phyloP scores from a whole-genome alignment of 306 rosid genomes.

The Quercus mongolica region DNA sequence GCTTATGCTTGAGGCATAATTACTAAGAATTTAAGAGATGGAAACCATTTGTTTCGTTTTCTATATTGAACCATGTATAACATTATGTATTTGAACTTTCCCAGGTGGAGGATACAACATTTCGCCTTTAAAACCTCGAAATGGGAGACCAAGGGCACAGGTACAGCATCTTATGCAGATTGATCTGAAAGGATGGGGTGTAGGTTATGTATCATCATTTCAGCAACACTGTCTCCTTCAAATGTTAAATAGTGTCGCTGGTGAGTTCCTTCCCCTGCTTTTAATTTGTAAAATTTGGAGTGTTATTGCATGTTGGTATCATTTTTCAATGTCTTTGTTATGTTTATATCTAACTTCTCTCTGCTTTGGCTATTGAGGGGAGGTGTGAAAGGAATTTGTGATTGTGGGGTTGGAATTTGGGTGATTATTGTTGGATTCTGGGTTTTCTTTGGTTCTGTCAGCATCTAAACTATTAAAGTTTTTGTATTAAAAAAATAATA shows the following conservation, averaged over 20 bases:
- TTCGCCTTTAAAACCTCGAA: conserved; percentile 86
- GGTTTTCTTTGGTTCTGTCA: neutral
- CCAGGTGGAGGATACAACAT: conserved; percentile 96
- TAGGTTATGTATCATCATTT: conserved; percentile 79
- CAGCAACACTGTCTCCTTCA: conserved; percentile 99
- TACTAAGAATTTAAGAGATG: conserved; percentile 16
- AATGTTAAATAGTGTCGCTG: conserved; percentile 95
- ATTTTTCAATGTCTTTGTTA: neutral
- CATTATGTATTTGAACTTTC: conserved; percentile 11
- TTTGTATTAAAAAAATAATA: neutral
- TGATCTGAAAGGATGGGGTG: conserved; percentile 99
- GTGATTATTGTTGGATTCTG: neutral
- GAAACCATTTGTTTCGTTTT: neutral
- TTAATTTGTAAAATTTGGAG: neutral
- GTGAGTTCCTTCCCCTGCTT: conserved; percentile 43
- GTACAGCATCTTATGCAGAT: conserved; percentile 99
- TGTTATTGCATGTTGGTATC: neutral
- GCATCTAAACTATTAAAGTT: neutral
- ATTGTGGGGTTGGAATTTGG: neutral
- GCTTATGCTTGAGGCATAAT: conserved; percentile 8
- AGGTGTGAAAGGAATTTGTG: neutral
- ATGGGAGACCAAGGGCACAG: conserved; percentile 95
- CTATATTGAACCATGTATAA: neutral
- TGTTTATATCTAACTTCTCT: neutral
- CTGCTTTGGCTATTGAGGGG: neutral